Evolutionary conservation across 257 asterid species (phyloP), one percentile per base, ranked within the genome.

Genomic region (Solanum chaucha): DNA sequence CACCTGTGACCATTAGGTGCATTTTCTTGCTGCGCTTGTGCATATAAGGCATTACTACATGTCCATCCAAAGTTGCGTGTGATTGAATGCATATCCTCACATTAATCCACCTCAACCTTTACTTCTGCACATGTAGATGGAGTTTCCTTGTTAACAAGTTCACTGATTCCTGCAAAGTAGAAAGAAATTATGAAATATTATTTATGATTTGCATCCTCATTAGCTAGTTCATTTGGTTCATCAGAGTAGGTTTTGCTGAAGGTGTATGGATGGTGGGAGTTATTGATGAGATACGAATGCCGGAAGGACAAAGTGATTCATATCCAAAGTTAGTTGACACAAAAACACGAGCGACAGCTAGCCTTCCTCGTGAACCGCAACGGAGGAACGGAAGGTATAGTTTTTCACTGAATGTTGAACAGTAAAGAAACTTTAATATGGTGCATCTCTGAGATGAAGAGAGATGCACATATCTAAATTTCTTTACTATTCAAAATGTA

Each of bases 231-330:
- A 58, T 90, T 92, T 19, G 84, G 86, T 35, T 75, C 61, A 84
- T 85, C 96, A 96, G 98, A 92, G 91, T 96, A 88, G 93, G 98
- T 87, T 93, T 92, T 88, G 93, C 89, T 70, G 93, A 94, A 93
- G 98, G 98, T 78, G 93, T 95, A 44, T 96, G 98, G 98, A 92
- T 95, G 94, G 96, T 93, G 55, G 99, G 99, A 86, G 86, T 95
- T 86, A 92, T 96, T 72, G 99, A 96, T 94, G 98, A 96, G 91
- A 86, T 96, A 87, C 93, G 97, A 55, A 92, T 95, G 97, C 91
- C 95, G 55, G 84, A 38, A 83, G 87, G 92, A 15, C 94, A 90
- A 83, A 71, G 91, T 86, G 92, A 91, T 83, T 89, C 91, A 91
- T 85, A 73, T 84, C 95, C 98, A 84, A 87, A 78, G 48, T 86